phyloP scores from a whole-genome alignment of 2,329 filamentous ascomycete species.

The Claviceps citrina region DNA sequence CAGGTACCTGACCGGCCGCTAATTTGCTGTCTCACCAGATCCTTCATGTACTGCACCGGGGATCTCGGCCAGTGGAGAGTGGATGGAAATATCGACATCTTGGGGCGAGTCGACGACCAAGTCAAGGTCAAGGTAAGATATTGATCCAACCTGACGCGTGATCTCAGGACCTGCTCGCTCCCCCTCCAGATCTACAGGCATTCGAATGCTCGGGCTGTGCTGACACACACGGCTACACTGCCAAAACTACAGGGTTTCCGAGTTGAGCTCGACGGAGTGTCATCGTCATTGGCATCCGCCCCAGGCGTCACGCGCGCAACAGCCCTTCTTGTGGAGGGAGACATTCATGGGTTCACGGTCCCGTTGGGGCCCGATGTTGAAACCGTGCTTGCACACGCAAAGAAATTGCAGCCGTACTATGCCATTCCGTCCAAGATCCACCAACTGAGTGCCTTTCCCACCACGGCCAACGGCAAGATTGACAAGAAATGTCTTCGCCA shows the following conservation, averaged over 20 bases:
- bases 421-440: constrained; percentile 33
- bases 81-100: constrained; percentile 37
- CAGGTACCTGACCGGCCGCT: constrained; percentile 2
- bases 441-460: constrained; percentile 27
- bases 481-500: constrained; percentile 32
- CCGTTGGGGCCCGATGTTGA: constrained; percentile 19
- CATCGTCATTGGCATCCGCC: constrained; percentile 31
- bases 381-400: constrained; percentile 24
- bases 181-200: background rate
- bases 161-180: background rate
- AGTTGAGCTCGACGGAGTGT: constrained; percentile 43
- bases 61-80: constrained; percentile 40
- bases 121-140: constrained; percentile 40
- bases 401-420: constrained; percentile 36
- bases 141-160: background rate
- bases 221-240: background rate
- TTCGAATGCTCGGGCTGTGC: too few relatives aligned
- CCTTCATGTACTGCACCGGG: constrained; percentile 44
- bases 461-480: constrained; percentile 41
- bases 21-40: constrained; percentile 14
- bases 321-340: constrained; percentile 29
- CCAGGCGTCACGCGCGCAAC: constrained; percentile 31
- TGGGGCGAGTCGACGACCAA: constrained; percentile 45
- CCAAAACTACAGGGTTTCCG: constrained; percentile 33
- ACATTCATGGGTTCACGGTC: constrained; percentile 36